Base-by-base conservation (phyloP, 768 basidiomycete species). In the Pleurotus sapidus region DNA sequence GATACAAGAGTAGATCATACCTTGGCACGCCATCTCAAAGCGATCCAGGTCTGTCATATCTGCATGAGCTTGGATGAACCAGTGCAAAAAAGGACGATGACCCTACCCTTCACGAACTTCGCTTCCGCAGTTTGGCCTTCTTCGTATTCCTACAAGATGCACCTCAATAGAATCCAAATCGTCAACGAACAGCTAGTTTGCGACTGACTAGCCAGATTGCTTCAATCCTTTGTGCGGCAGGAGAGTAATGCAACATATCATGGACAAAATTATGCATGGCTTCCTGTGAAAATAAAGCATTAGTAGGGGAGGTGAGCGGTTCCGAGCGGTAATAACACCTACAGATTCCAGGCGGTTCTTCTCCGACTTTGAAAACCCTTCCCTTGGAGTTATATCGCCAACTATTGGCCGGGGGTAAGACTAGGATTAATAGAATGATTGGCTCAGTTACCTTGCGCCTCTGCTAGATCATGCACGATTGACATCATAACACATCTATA, bases 391-490 rank as follows among this genome's bases (percentile, higher is more conserved):
- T 58, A 98, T 98, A 66, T 98, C 96, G 4, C 96, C 96, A 4
- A 98, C 96, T 87, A 65, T 49, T 30, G 53, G 17, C 42, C 5
- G 20, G 24, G 55, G 49, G 20, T 39, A 46, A 30, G 8, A 24
- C 18, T 25, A 30, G 17, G 18, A 34, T 27, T 6, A 37, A 18
- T n/a, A 50, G 30, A 49, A 58, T 38, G 8, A 34, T 34, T 8
- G 30, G 30, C 8, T 34, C 9, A 34, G 9, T 62, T 49, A 88
- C 92, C 89, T 78, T 94, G 90, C 1, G 96, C 96, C 70, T 99
- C 96, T 5, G 95, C 95, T 12, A 99, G 82, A 71, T 99, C 96
- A 66, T 99, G 96, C 12, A 97, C 92, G 37, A 96, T 62, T 17
- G 85, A 85, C 82, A 98, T 88, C 91, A 95, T 88, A 12, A 91